Conservation (phyloP, 1,139 yeast species). For the Saccharomyces hybrid region DNA sequence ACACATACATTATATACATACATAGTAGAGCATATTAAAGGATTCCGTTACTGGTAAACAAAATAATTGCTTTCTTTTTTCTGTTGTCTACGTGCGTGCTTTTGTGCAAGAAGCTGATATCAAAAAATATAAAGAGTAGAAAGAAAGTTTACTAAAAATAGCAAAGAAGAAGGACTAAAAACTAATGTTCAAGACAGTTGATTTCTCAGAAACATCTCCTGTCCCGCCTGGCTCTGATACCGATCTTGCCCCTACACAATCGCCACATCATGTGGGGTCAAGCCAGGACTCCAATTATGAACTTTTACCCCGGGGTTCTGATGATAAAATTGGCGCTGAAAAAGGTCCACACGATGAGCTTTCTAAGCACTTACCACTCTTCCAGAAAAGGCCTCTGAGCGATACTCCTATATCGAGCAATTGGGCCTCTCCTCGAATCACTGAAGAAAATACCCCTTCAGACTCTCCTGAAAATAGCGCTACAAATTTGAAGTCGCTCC, state of each 20-base stretch:
- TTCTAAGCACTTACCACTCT: constrained; percentile 39
- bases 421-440: constrained; percentile 41
- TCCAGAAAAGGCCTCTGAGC: constrained; percentile 60
- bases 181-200: constrained; percentile 21
- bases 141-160: neutral
- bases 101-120: neutral
- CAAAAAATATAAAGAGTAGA: neutral
- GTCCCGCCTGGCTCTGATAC: constrained; percentile 32
- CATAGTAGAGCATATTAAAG: neutral
- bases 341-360: neutral
- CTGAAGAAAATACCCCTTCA: constrained; percentile 29
- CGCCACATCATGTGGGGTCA: constrained; percentile 6
- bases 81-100: neutral
- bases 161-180: neutral
- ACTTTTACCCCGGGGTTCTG: constrained; percentile 1
- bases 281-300: constrained; percentile 1
- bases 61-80: neutral
- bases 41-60: neutral
- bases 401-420: constrained; percentile 61
- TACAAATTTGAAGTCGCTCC: constrained; percentile 2
- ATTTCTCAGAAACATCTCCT: constrained; percentile 23
- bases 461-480: constrained; percentile 23
- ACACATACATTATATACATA: neutral
- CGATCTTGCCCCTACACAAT: constrained; percentile 16
- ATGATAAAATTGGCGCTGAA: constrained; percentile 1